These are phyloP conservation scores for Karstenula rhodostoma DNA, from an alignment of 2,329 filamentous ascomycete species.

Conservation along the genomic window DNA sequence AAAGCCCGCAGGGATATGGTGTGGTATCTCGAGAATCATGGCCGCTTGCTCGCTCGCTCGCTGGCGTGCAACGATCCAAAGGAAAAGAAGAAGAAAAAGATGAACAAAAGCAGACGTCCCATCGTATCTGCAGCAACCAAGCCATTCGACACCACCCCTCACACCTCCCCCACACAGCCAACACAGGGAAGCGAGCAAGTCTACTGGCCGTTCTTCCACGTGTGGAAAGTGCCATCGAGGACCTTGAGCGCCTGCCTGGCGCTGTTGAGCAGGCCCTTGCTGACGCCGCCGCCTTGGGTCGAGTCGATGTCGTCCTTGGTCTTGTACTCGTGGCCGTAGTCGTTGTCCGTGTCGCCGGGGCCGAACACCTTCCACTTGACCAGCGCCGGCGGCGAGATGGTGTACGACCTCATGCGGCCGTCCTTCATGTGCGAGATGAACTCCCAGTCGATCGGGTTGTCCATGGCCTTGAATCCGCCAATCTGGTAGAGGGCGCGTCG, in stretches of 20 bases:
- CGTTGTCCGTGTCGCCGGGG: slow-evolving; percentile 15
- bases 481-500: slow-evolving; percentile 16
- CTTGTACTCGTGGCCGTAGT: slow-evolving; percentile 12
- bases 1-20: neutral
- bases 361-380: slow-evolving; percentile 10
- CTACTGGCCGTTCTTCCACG: slow-evolving; percentile 1
- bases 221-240: slow-evolving; percentile 9
- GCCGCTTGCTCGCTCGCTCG: neutral
- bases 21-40: neutral
- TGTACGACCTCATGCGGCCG: slow-evolving; percentile 11
- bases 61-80: neutral
- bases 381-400: slow-evolving; percentile 8
- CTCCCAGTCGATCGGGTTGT: slow-evolving; percentile 13
- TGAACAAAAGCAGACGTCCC: too few relatives aligned
- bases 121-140: neutral
- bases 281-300: slow-evolving; percentile 2
- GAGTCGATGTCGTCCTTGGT: neutral
- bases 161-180: too few relatives aligned
- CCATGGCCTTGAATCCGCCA: slow-evolving; percentile 12
- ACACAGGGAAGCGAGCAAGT: too few relatives aligned
- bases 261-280: slow-evolving; percentile 9
- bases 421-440: slow-evolving; percentile 9
- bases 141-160: neutral
- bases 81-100: neutral
- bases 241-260: slow-evolving; percentile 9